Base-by-base conservation (phyloP, 495 filamentous ascomycete genomes). In the Aspergillus incahuasiensis region DNA sequence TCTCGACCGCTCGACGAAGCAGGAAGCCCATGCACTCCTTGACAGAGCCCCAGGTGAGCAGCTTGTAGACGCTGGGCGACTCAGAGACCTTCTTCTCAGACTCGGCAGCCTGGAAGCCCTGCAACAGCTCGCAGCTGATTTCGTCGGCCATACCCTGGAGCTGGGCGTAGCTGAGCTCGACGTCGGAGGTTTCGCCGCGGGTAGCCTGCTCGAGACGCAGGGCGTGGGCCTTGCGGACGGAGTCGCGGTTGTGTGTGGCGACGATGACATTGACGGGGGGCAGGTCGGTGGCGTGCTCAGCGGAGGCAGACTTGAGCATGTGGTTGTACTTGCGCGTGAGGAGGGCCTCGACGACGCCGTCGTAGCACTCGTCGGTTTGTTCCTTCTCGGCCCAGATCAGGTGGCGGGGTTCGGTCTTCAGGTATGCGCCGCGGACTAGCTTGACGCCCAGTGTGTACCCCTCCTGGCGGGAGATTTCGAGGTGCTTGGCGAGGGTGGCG, bases 101-200 rank as follows among this genome's bases (percentile, higher is more conserved):
- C 48, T 69, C 68, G 25, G 67, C 66, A 25, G 38, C 60, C 54
- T 75, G 63, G 55, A 78, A 71, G 4, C 79, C 80, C 56, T 83
- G 68, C 21, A 96, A 81, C 15, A 97, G 73, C 63, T 89, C 86
- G 58, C 89, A 88, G 70, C 86, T 90, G 19, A 98, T 84, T 63
- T 98, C 94, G 58, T 98, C 94, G 15, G 94, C 94, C 94, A 97
- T 97, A 19, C 94, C 94, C 78, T 92, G 88, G 6, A 98, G 80
- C 71, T 98, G 94, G 6, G 89, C 92, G 70, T 91, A 96, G 24
- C 83, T 83, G 15, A 96, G 75, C 20, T 88, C 80, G 5, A 82
- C 77, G n/a, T 60, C 72, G 34, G 66, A 71, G 21, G 66, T 30
- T 55, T 80, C 70, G 1, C 72, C 78, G 1, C 54, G 64, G 13